A percentile compares a stretch with the other conserved stretches of the same genome.
Conservation (phyloP, 1,139 yeast genomes). For the Protomyces inouyei region DNA sequence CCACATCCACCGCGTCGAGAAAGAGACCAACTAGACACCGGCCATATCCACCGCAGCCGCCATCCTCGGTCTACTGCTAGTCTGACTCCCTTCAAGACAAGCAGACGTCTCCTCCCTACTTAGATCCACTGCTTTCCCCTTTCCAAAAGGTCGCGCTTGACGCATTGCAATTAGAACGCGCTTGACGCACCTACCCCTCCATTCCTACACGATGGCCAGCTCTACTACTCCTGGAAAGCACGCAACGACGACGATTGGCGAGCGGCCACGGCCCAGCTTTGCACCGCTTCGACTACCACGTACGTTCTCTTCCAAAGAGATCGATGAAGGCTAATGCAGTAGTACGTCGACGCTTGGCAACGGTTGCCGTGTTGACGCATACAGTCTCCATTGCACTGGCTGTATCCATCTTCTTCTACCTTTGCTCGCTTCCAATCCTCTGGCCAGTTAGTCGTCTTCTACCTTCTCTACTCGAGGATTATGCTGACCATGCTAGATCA, state of each 20-base stretch:
- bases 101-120: too few relatives aligned
- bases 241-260: background rate
- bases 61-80: too few relatives aligned
- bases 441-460: slow-evolving; percentile 35
- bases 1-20: too few relatives aligned
- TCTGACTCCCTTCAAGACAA: too few relatives aligned
- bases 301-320: background rate
- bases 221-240: too few relatives aligned
- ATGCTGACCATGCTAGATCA: slow-evolving; percentile 4
- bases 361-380: slow-evolving; percentile 70
- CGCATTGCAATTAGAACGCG: too few relatives aligned
- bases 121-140: too few relatives aligned
- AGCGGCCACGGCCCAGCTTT: slow-evolving; percentile 5
- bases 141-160: too few relatives aligned
- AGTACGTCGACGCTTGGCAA: slow-evolving; percentile 55
- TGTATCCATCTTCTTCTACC: slow-evolving; percentile 23
- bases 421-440: slow-evolving; percentile 20
- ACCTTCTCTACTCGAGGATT: background rate
- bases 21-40: too few relatives aligned
- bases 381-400: slow-evolving; percentile 14
- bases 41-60: too few relatives aligned
- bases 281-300: slow-evolving; percentile 24
- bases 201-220: too few relatives aligned
- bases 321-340: slow-evolving; percentile 29
- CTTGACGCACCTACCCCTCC: too few relatives aligned